Base-by-base conservation (phyloP, 768 basidiomycete species). In the Psilocybe subaeruginosa region DNA sequence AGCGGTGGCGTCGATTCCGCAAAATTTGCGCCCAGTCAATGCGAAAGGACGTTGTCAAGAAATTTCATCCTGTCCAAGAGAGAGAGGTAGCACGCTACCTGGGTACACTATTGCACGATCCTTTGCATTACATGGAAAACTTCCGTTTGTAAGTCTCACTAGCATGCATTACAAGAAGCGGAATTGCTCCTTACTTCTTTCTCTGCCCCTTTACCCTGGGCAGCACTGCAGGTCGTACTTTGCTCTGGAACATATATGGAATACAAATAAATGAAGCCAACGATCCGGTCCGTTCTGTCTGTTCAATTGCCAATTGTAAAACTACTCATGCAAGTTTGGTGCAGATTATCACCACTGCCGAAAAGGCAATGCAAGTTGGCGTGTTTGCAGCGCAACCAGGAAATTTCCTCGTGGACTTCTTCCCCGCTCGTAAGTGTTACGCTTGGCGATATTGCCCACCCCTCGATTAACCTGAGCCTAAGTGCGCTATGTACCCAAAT, bases 401-500 rank as follows among this genome's bases (percentile, higher is more conserved):
- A 5, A 66, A 66, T 11, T 75, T 71, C 39, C 63, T 76, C 4
- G 72, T 75, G 1, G 69, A 70, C 56, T 70, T 59, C 16, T 66
- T 73, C 55, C 72, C 70, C 4, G 56, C 63, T 8, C 52, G 69
- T 67, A 63, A 53, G 66, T 59, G 11, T 17, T 23, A n/a, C 33
- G 27, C 46, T 1, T 57, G 23, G 7, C 27, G 37, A 16, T 37
- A 4, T 16, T 41, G 35, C 2, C 3, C 1, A 41, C 11, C 50
- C 31, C 17, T 3, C 12, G 29, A 19, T 9, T 29, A 29, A 55
- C 43, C 16, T 3, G 48, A 30, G 3, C 45, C 58, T 51, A 33
- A 66, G 64, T 75, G 33, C 65, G 64, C 31, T 64, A 74, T 30
- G 58, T 76, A 1, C 76, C 75, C 0, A 41, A 53, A 11, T 83